These are phyloP conservation scores for Rhipidocladum racemiflorum DNA, from an alignment of 176 grass and related monocot species.

Conservation along the genomic window DNA sequence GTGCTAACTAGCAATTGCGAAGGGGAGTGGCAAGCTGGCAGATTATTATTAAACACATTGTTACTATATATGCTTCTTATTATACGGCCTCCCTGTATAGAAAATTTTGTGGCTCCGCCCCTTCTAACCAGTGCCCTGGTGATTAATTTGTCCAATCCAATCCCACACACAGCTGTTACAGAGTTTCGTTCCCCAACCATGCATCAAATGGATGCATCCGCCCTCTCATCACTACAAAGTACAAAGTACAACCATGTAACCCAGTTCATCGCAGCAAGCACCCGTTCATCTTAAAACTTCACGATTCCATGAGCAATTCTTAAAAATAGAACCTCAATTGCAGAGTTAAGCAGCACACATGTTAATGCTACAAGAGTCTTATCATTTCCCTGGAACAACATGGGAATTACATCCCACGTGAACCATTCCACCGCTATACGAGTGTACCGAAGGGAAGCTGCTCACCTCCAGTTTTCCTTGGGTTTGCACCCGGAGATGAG, in stretches of 20 bases:
- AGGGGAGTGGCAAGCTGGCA: not conserved
- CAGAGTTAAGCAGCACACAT: not conserved
- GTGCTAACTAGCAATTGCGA: not conserved
- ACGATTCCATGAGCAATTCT: not conserved
- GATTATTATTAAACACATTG: not conserved
- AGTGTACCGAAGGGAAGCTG: not conserved
- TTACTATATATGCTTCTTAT: not conserved
- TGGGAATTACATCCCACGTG: not conserved
- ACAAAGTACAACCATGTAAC: no score
- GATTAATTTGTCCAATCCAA: not conserved
- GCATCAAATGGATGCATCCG: not conserved
- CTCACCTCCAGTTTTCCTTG: constrained; percentile 85
- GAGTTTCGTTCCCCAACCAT: not conserved
- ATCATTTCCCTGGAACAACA: not conserved
- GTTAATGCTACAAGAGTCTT: not conserved
- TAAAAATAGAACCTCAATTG: not conserved
- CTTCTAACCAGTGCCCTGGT: not conserved
- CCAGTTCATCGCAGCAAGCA: no score
- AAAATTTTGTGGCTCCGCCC: no score
- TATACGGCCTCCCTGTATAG: not conserved
- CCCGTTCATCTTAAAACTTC: not conserved
- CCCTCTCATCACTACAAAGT: no score
- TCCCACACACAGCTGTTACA: no score
- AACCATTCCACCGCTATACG: not conserved
- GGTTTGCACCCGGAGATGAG: constrained; percentile 86